Base-by-base conservation (phyloP, 495 filamentous ascomycete genomes). In the Penicillium chermesinum region DNA sequence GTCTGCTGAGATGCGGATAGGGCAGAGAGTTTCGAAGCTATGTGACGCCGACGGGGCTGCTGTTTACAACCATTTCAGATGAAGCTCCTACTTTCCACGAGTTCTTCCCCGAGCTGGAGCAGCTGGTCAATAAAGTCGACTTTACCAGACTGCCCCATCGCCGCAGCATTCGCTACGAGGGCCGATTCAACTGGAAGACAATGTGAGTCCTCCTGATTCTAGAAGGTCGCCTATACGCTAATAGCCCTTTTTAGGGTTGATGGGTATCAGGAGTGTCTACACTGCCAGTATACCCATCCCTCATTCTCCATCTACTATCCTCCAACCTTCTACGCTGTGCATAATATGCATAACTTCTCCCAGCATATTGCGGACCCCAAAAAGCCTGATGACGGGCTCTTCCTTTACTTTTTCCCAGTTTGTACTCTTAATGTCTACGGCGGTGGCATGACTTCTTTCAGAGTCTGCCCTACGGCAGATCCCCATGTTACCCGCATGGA, bases 241-340 rank as follows among this genome's bases (percentile, higher is more conserved):
- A 13, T 36, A n/a, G n/a, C 13, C 2, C n/a, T 15, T 19, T 22
- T 27, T 38, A 77, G 72, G 75, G 77, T 83, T 13, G 79, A 83
- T 45, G 79, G 78, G 13, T 83, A 78, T 46, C 79, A 83, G 57
- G 79, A 83, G 60, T 83, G 79, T 49, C 65, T 83, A 12, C 79
- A 83, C 53, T 83, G 79, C 68, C 76, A 79, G 56, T 83, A 83
- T 58, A 81, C 79, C 0, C 79, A 83, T 47, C 79, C 79, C 0
- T 78, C 78, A 7, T 83, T 83, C 60, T 74, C 73, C 3, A 61
- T 78, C 38, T 75, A 66, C 57, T 83, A 83, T 32, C 79, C 79
- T 3, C 75, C 78, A 4, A 81, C 78, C 0, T 79, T 73, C 59
- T 81, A 81, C 59, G 62, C 69, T 8, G 77, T 83, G 9, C 70